A percentile compares a stretch with the other conserved stretches of the same genome.
Evolutionary conservation across 2,329 filamentous ascomycete species (phyloP).

Genomic region (Gaeumannomyces tritici): DNA sequence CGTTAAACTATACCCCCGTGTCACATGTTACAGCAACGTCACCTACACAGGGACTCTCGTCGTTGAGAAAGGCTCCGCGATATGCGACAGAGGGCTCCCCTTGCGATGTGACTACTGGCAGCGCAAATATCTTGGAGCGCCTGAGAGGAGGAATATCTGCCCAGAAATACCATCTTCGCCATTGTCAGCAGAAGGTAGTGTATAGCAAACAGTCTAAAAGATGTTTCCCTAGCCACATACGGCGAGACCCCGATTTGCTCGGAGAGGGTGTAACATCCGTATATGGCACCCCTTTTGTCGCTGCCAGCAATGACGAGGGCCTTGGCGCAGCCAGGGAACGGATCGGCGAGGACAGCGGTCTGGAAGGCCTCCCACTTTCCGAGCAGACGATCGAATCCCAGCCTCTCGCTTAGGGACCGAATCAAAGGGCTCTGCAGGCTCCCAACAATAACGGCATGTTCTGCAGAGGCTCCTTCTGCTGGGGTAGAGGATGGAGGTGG

Average conservation of each 20-base stretch:
- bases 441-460: slow-evolving; percentile 37
- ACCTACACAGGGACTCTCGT: slow-evolving; percentile 56
- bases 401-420: slow-evolving; percentile 31
- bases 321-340: slow-evolving; percentile 11
- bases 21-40: slow-evolving; percentile 23
- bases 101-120: slow-evolving; percentile 34
- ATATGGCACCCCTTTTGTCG: slow-evolving; percentile 46
- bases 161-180: slow-evolving; percentile 42
- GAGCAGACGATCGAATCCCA: slow-evolving; percentile 31
- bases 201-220: background rate
- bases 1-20: background rate
- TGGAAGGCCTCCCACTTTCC: slow-evolving; percentile 47
- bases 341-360: slow-evolving; percentile 29
- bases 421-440: slow-evolving; percentile 36
- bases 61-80: slow-evolving; percentile 61
- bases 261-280: slow-evolving; percentile 46
- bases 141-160: slow-evolving; percentile 44
- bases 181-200: background rate
- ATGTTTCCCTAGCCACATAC: slow-evolving; percentile 8
- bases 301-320: slow-evolving; percentile 41
- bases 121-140: slow-evolving; percentile 38
- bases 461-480: slow-evolving; percentile 4
- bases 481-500: background rate
- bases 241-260: slow-evolving; percentile 54
- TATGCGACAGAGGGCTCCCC: slow-evolving; percentile 50